phyloP scores from a whole-genome alignment of 176 grass and related monocot genomes.

The Zoysia japonica region DNA sequence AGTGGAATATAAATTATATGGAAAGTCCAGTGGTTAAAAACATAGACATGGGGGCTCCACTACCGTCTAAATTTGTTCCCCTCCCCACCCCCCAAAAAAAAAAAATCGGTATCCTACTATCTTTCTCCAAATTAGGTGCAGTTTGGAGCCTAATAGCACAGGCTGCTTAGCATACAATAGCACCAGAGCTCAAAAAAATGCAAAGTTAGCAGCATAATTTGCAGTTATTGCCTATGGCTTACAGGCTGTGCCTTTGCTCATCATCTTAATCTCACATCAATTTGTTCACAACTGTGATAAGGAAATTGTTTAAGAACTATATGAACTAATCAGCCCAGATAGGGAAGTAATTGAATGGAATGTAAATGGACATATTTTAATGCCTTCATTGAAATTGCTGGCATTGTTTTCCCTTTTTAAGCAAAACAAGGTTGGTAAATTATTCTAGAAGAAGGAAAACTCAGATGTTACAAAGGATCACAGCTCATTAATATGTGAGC shows the following conservation, averaged over 20 bases:
- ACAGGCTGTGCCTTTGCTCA: background rate
- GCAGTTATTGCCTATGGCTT: background rate
- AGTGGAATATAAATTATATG: slow-evolving; percentile 18
- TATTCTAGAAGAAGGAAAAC: background rate
- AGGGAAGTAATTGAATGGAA: slow-evolving; percentile 16
- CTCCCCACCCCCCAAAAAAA: too few relatives aligned
- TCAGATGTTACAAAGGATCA: background rate
- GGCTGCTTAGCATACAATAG: background rate
- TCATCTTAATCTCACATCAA: background rate
- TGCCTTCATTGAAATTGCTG: background rate
- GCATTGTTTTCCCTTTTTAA: background rate
- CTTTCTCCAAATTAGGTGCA: background rate
- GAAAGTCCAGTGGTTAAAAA: background rate
- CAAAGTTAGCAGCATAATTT: background rate
- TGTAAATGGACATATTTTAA: background rate
- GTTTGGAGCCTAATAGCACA: background rate
- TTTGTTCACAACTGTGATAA: slow-evolving; percentile 5
- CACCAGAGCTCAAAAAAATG: background rate
- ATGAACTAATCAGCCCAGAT: background rate
- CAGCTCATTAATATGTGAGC: background rate
- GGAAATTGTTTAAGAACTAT: background rate
- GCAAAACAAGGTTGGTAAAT: background rate
- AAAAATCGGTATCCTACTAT: background rate
- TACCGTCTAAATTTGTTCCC: too few relatives aligned
- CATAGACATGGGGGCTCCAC: too few relatives aligned